These are phyloP conservation scores for Puccinia hordei DNA, from an alignment of 1,284 basidiomycete species.

Conservation along the genomic window DNA sequence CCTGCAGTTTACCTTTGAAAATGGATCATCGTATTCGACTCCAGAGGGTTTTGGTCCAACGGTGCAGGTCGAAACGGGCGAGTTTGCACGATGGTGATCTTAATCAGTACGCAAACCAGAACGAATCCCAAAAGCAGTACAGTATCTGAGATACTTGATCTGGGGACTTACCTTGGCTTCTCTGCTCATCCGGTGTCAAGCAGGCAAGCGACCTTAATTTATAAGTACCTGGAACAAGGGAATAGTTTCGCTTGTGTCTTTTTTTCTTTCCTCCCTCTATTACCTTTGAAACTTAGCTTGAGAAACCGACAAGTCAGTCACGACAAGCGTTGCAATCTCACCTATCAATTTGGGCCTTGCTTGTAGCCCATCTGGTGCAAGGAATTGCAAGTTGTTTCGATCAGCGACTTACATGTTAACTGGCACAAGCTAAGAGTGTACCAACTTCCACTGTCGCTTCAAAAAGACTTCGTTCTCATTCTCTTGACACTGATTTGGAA, in stretches of 20 bases:
- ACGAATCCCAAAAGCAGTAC: no score
- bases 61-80: no score
- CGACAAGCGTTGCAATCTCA: not conserved
- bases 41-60: no score
- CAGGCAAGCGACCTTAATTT: not conserved
- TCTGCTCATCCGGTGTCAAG: not conserved
- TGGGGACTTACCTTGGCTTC: not conserved
- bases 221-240: not conserved
- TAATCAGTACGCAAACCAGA: no score
- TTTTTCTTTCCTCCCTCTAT: not conserved
- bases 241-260: not conserved
- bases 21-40: no score
- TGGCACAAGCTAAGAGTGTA: not conserved
- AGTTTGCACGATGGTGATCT: no score
- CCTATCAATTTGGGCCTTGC: not conserved
- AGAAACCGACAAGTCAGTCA: not conserved
- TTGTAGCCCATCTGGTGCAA: not conserved
- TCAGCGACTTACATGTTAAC: not conserved
- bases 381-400: not conserved
- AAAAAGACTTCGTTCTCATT: not conserved
- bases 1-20: no score
- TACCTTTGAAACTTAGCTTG: not conserved
- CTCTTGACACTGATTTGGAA: not conserved
- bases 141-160: slow-evolving; percentile 22
- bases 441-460: not conserved